Evolutionary conservation across 2,329 filamentous ascomycete genomes (phyloP).

Genomic region (Aspergillus ochraceoroseus): DNA sequence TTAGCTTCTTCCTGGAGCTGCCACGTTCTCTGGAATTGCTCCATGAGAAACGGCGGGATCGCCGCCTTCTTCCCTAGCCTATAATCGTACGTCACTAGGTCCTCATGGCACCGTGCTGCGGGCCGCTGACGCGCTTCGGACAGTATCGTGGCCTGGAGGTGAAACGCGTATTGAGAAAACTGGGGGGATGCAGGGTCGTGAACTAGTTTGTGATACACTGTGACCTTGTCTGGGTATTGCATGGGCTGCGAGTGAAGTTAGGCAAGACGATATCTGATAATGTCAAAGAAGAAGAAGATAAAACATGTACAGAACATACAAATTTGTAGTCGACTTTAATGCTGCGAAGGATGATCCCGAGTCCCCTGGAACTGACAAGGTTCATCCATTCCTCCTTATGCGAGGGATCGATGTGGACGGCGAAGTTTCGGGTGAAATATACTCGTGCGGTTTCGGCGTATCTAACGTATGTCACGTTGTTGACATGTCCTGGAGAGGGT

Average conservation of each 20-base stretch:
- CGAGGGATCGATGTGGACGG: slow-evolving; percentile 55
- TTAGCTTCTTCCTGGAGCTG: slow-evolving; percentile 58
- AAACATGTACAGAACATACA: slow-evolving; percentile 52
- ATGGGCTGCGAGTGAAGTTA: slow-evolving; percentile 61
- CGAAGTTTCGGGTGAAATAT: slow-evolving; percentile 71
- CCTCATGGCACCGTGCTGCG: slow-evolving; percentile 70
- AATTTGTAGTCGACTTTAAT: slow-evolving; percentile 85
- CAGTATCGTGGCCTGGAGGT: slow-evolving; percentile 60
- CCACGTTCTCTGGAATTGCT: slow-evolving; percentile 57
- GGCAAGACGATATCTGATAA: too few relatives aligned
- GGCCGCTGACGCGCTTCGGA: slow-evolving; percentile 69
- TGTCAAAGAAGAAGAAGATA: neutral
- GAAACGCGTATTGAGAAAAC: slow-evolving; percentile 31
- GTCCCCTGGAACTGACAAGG: slow-evolving; percentile 60
- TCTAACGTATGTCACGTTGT: slow-evolving; percentile 77
- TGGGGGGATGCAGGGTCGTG: slow-evolving; percentile 44
- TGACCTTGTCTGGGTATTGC: slow-evolving; percentile 75
- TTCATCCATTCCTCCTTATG: slow-evolving; percentile 63
- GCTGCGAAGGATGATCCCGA: slow-evolving; percentile 72
- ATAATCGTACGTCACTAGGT: slow-evolving; percentile 76
- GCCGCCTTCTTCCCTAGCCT: slow-evolving; percentile 51
- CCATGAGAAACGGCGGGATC: slow-evolving; percentile 58
- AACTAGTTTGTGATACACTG: slow-evolving; percentile 74
- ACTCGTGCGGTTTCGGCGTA: slow-evolving; percentile 78
- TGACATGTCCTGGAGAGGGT: slow-evolving; percentile 62